Evolutionary conservation across 805 yeast genomes (phyloP).

Genomic region (Candida tammaniensis): DNA sequence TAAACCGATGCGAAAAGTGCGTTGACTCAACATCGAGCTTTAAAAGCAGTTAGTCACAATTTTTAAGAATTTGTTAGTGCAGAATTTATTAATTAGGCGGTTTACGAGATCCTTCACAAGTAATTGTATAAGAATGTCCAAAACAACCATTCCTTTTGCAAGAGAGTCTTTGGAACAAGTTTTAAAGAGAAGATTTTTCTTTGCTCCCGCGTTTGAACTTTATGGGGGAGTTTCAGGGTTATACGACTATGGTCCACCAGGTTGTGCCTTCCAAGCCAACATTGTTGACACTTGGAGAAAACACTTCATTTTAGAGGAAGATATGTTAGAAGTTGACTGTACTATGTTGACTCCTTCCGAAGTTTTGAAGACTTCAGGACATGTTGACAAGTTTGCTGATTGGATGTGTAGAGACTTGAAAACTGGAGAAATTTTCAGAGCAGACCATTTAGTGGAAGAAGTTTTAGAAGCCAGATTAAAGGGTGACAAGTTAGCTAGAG

Average conservation of each 20-base stretch:
- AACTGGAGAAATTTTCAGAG: conserved; percentile 97
- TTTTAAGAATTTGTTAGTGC: too few relatives aligned
- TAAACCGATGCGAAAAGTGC: too few relatives aligned
- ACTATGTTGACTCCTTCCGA: conserved; percentile 98
- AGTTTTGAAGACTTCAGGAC: conserved; percentile 97
- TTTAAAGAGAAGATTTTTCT: conserved; percentile 92
- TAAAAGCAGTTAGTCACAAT: too few relatives aligned
- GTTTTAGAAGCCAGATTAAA: conserved; percentile 93
- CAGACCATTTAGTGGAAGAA: conserved; percentile 97
- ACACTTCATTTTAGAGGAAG: conserved; percentile 96
- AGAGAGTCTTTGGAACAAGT: conserved; percentile 90
- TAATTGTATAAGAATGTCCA: not conserved
- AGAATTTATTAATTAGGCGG: not conserved
- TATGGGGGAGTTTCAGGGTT: conserved; percentile 99
- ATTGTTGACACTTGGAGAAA: conserved; percentile 95
- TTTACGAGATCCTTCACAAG: not conserved
- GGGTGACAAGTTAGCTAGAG: conserved; percentile 97
- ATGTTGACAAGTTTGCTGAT: conserved; percentile 97
- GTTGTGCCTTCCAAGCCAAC: conserved; percentile 97
- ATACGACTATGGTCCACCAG: conserved; percentile 99
- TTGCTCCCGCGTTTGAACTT: conserved; percentile 94
- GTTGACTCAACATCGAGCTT: too few relatives aligned
- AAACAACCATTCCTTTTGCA: conserved; percentile 48
- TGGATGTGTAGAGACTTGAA: conserved; percentile 98
- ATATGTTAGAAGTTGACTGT: conserved; percentile 97